These are phyloP conservation scores for Saccharomycopsis hybrid DNA, from an alignment of 1,139 yeast genomes.

Conservation along the genomic window DNA sequence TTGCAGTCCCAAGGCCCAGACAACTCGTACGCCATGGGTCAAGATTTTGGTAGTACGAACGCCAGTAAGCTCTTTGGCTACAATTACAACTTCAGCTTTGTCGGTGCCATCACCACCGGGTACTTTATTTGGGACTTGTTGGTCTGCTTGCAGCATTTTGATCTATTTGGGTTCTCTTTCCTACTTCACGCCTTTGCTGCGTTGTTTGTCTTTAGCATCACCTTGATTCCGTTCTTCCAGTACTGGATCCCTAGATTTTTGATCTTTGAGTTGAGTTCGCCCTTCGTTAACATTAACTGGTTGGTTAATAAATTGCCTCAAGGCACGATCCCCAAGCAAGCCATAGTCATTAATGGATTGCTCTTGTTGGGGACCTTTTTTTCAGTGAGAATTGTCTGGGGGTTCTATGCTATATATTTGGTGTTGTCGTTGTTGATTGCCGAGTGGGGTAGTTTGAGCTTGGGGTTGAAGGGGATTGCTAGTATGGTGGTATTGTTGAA, in stretches of 20 bases:
- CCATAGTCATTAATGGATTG: constrained; percentile 68
- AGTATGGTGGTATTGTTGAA: constrained; percentile 50
- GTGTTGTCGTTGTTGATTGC: constrained; percentile 31
- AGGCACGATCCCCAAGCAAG: constrained; percentile 44
- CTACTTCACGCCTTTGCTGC: constrained; percentile 81
- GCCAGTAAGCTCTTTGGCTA: constrained; percentile 45
- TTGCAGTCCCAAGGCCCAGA: constrained; percentile 31
- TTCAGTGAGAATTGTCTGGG: constrained; percentile 78
- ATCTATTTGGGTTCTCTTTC: constrained; percentile 76
- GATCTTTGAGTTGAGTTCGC: constrained; percentile 85
- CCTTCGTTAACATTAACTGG: constrained; percentile 93
- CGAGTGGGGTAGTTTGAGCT: constrained; percentile 33
- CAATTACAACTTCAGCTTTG: constrained; percentile 72
- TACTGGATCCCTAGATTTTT: constrained; percentile 82
- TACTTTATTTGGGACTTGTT: constrained; percentile 86
- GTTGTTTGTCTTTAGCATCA: constrained; percentile 55
- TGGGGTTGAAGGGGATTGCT: constrained; percentile 31
- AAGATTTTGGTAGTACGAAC: constrained; percentile 31
- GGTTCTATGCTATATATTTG: constrained; percentile 58
- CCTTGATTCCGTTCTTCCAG: constrained; percentile 65
- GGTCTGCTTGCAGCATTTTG: constrained; percentile 55
- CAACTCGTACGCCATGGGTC: constrained; percentile 20
- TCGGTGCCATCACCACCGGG: constrained; percentile 66
- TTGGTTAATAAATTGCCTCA: constrained; percentile 71
- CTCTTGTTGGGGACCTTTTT: constrained; percentile 66